Percentiles rank a stretch among this genome's conserved stretches.
phyloP scores from a whole-genome alignment of 108 stramenopile genomes.

The Skeletonema tropicum region DNA sequence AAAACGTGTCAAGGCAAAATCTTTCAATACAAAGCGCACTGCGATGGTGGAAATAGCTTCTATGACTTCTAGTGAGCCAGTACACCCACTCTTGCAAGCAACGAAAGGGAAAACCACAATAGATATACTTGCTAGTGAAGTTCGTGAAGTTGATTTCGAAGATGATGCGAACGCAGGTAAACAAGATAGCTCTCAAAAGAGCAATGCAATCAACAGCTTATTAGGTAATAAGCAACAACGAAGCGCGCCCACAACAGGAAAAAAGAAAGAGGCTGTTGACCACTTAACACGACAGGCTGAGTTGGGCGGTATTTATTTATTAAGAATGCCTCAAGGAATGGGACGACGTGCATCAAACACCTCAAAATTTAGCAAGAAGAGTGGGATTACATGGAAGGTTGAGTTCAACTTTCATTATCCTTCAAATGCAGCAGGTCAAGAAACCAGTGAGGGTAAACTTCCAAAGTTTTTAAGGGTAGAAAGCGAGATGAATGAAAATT shows the following conservation, averaged over 20 bases:
- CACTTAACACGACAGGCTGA: constrained; percentile 60
- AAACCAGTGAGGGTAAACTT: neutral
- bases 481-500: constrained; percentile 20
- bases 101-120: constrained; percentile 17
- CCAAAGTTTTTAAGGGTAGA: constrained; percentile 40
- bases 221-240: constrained; percentile 8
- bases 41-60: constrained; percentile 6
- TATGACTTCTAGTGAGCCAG: constrained; percentile 1
- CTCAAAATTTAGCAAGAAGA: constrained; percentile 53
- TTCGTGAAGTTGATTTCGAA: constrained; percentile 9
- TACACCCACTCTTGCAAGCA: constrained; percentile 39
- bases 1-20: constrained; percentile 2
- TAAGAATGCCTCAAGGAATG: constrained; percentile 77
- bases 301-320: constrained; percentile 54
- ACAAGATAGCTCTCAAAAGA: constrained; percentile 13
- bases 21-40: constrained; percentile 7
- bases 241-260: neutral
- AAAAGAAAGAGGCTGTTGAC: constrained; percentile 31
- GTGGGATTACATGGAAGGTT: constrained; percentile 47
- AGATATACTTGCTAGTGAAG: constrained; percentile 23
- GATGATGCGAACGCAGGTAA: neutral
- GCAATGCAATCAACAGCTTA: constrained; percentile 13
- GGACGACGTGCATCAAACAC: constrained; percentile 65
- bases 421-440: neutral
- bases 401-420: constrained; percentile 37